phyloP scores from a whole-genome alignment of 2,329 filamentous ascomycete genomes.

The Diaporthe vaccinii region DNA sequence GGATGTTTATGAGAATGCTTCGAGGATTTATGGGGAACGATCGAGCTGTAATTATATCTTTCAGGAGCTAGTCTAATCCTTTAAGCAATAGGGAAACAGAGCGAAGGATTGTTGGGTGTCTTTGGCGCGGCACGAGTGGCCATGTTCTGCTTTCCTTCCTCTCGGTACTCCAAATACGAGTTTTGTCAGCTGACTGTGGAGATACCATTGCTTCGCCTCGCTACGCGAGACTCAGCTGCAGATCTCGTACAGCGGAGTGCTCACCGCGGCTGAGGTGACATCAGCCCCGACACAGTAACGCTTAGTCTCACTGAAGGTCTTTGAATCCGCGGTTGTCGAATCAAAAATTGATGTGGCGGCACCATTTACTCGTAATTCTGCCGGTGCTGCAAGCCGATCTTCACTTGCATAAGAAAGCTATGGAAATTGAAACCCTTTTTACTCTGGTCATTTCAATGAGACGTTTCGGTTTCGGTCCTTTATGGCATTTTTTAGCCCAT shows the following conservation, averaged over 20 bases:
- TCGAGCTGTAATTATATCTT: background rate
- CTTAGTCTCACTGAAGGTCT: background rate
- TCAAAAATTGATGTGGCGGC: background rate
- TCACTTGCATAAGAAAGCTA: background rate
- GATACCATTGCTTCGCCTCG: background rate
- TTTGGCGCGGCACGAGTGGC: background rate
- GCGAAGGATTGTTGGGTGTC: background rate
- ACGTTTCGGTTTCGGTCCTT: background rate
- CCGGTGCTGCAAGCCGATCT: background rate
- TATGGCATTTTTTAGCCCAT: background rate
- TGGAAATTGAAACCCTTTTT: background rate
- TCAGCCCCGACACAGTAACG: background rate
- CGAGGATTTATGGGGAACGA: background rate
- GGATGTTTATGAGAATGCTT: background rate
- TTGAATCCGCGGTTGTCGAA: background rate
- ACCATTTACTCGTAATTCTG: background rate
- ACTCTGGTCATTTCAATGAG: background rate
- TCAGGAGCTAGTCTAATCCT: background rate
- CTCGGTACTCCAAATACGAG: slow-evolving; percentile 3
- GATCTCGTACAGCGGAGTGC: background rate
- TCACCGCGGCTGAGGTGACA: background rate
- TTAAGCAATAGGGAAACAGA: background rate
- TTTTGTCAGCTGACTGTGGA: slow-evolving; percentile 18
- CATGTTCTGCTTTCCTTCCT: background rate
- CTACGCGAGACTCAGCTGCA: background rate